Evolutionary conservation across 2,329 filamentous ascomycete species (phyloP), one percentile per base, ranked within the genome.

Genomic region (Monosporascus ibericus): DNA sequence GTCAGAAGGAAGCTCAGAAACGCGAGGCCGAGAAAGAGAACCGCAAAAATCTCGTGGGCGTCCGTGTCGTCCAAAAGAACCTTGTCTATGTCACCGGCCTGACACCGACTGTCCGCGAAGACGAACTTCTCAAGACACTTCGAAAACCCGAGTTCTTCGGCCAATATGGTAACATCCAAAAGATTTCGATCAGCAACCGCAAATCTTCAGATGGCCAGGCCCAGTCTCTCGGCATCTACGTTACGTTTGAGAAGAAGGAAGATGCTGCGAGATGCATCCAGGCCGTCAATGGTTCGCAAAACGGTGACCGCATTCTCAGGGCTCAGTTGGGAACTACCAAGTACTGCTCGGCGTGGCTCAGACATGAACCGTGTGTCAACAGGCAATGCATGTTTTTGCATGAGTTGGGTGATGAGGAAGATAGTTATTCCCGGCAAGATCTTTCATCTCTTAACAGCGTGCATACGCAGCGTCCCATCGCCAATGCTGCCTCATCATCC

Each of bases 351-450:
- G 92, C 94, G 4, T 99, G 95, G 77, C 78, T 99, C 18, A 88
- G 95, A 53, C 91, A 95, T 60, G 94, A 99, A 70, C 87, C 86
- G 59, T 99, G 94, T 71, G 91, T 89, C 52, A 99, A 99, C 65
- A 85, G 92, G 49, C 92, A 94, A 57, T 99, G 94, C 75, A 99
- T 96, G 83, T 99, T 99, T 70, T 73, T 99, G 48, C 94, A 99
- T 66, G 95, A 99, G 71, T 88, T 94, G 39, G 95, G 94, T n/a
- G 94, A 99, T 65, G 94, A 96, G 62, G 92, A 94, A 60, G 92
- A 97, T 65, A 96, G 91, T 71, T 97, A 96, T 68, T 95, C 90
- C 8, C 83, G 94, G 47, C 91, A 96, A 68, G 92, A 96, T 69
- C 73, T 97, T 38, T 97, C 92, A 1, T 95, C 92, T 18, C 89